Evolutionary conservation across 164 flowering plant species (phyloP), one percentile per base, ranked within the genome.

Genomic region (Euptelea pleiosperma): DNA sequence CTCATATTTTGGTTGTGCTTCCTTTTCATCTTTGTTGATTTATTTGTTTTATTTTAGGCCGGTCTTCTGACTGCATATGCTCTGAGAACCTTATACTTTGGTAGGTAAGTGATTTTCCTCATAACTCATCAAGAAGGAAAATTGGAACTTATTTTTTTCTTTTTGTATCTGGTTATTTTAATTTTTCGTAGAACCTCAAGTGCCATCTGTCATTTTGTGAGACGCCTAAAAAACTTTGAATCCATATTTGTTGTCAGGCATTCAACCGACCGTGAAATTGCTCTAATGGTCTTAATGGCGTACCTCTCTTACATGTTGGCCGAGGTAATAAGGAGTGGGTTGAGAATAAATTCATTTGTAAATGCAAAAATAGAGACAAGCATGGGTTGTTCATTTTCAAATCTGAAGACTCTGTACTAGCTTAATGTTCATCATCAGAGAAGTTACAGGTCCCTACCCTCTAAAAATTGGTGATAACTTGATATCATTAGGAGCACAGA

Each of bases 261-360:
- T 71, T 91, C 95, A 18, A 81, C 83, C 40, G 79, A 81, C 57
- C 92, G 98, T 51, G 96, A 91, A 77, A 72, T 89, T 24, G 69
- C 93, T 11, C 35, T 91, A 22, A 83, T 89, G 92, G 68, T 74
- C 56, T 63, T 91, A 39, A 85, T 85, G 91, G 86, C 98, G 33
- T 91, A 91, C 66, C 78, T 91, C 28, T 91, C 98, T 11, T 91
- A 91, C 83, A 82, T 73, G 80, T 60, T 88, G 71, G 94, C 98
- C 40, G 94, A 91, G 98, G 96, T 85, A 77, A 74, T 10, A 11
- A 58, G 22, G 33, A 18, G 6, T 33, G 31, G 19, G 3, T 30
- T 41, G 19, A 42, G 60, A 41, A 16, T 29, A n/a, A 28, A 28
- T n/a, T 16, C 34, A 16, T 56, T 28, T 22, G 21, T 1, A 16